Evolutionary conservation across 306 rosid genomes (phyloP).

Genomic region (Prunus mume): DNA sequence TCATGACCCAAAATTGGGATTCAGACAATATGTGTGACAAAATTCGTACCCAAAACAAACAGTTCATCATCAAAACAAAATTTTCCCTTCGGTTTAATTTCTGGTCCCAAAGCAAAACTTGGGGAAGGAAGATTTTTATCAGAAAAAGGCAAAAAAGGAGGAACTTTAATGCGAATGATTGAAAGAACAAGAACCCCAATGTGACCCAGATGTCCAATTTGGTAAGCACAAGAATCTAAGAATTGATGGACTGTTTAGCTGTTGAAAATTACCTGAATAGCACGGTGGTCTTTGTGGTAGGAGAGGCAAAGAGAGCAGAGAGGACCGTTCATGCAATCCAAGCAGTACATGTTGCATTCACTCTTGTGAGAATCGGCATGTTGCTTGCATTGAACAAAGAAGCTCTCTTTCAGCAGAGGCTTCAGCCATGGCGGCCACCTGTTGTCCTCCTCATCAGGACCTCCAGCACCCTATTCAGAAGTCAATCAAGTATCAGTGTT

Average conservation of each 20-base stretch:
- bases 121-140: background rate
- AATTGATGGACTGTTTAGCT: background rate
- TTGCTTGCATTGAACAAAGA: constrained; percentile 89
- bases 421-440: constrained; percentile 99
- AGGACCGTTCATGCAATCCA: constrained; percentile 93
- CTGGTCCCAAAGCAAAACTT: background rate
- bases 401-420: constrained; percentile 73
- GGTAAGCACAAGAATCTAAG: background rate
- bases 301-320: constrained; percentile 88
- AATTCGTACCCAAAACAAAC: too few relatives aligned
- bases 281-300: constrained; percentile 82
- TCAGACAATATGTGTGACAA: too few relatives aligned
- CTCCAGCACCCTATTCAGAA: constrained; percentile 77
- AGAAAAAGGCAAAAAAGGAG: constrained; percentile 11
- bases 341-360: constrained; percentile 96
- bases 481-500: constrained; percentile 2
- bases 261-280: constrained; percentile 61
- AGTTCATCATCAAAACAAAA: background rate
- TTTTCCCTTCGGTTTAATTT: background rate
- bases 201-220: background rate
- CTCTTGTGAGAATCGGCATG: constrained; percentile 95
- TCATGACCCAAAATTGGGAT: background rate
- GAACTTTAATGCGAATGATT: background rate
- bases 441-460: constrained; percentile 78
- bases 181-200: constrained; percentile 2